These are phyloP conservation scores for Aspergillus brunneoviolaceus DNA, from an alignment of 2,329 filamentous ascomycete species.

Conservation along the genomic window DNA sequence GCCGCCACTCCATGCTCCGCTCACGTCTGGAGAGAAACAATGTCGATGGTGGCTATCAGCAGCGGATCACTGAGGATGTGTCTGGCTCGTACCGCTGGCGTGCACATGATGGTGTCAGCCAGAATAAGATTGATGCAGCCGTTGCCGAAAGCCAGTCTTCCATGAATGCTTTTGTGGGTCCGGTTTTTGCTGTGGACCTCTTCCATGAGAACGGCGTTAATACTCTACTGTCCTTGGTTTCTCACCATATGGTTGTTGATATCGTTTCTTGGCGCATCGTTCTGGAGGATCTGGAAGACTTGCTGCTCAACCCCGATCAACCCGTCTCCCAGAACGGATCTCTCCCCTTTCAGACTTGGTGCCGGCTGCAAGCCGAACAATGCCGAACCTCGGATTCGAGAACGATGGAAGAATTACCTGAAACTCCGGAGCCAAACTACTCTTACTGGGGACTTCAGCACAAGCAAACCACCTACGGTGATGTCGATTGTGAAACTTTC, in stretches of 20 bases:
- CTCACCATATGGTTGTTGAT: slow-evolving; percentile 41
- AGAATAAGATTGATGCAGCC: slow-evolving; percentile 24
- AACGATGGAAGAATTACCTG: slow-evolving; percentile 14
- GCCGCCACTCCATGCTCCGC: slow-evolving; percentile 40
- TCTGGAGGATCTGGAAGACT: slow-evolving; percentile 39
- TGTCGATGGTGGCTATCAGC: slow-evolving; percentile 20
- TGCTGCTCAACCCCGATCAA: slow-evolving; percentile 32
- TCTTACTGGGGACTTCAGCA: slow-evolving; percentile 37
- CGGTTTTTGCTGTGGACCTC: slow-evolving; percentile 45
- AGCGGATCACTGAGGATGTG: slow-evolving; percentile 32
- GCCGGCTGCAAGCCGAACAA: slow-evolving; percentile 31
- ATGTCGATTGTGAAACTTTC: slow-evolving; percentile 37
- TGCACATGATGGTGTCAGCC: slow-evolving; percentile 19
- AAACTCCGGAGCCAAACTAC: slow-evolving; percentile 32
- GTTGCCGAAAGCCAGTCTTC: slow-evolving; percentile 33
- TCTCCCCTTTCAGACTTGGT: slow-evolving; percentile 42
- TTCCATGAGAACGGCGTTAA: slow-evolving; percentile 37
- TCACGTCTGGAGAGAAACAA: slow-evolving; percentile 30
- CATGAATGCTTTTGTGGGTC: slow-evolving; percentile 38
- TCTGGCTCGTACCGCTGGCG: slow-evolving; percentile 30
- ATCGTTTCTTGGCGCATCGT: slow-evolving; percentile 45
- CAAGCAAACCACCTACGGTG: slow-evolving; percentile 34
- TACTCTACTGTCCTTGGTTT: slow-evolving; percentile 35
- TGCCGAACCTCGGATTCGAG: slow-evolving; percentile 17
- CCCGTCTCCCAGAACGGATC: slow-evolving; percentile 22